These are phyloP conservation scores for Ogataea glucozyma DNA, from an alignment of 805 yeast genomes.

Conservation along the genomic window DNA sequence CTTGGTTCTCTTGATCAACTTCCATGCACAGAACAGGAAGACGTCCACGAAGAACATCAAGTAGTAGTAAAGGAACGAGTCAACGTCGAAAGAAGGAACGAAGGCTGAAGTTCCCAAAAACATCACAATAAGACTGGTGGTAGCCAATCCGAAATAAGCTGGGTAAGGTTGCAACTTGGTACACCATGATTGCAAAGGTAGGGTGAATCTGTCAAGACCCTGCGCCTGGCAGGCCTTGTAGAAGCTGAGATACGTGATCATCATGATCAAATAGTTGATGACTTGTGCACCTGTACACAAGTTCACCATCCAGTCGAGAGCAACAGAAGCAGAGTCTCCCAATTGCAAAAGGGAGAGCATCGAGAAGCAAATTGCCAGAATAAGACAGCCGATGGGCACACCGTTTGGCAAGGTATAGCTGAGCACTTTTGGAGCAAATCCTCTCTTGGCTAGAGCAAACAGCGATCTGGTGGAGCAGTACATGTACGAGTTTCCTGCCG, in stretches of 20 bases:
- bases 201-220: slow-evolving; percentile 43
- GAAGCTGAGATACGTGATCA: slow-evolving; percentile 60
- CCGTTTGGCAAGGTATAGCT: slow-evolving; percentile 63
- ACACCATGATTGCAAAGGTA: slow-evolving; percentile 53
- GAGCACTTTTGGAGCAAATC: slow-evolving; percentile 72
- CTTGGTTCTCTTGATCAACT: slow-evolving; percentile 41
- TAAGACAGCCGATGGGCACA: slow-evolving; percentile 42
- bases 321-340: slow-evolving; percentile 31
- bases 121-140: slow-evolving; percentile 39
- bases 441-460: slow-evolving; percentile 68
- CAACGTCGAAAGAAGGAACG: slow-evolving; percentile 38
- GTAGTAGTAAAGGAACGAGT: slow-evolving; percentile 46
- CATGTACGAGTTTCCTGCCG: slow-evolving; percentile 82
- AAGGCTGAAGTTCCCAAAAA: slow-evolving; percentile 43
- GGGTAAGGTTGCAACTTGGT: slow-evolving; percentile 41
- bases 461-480: slow-evolving; percentile 69
- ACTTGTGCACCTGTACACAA: slow-evolving; percentile 34
- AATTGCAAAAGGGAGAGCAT: slow-evolving; percentile 39
- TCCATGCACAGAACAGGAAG: slow-evolving; percentile 37
- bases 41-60: slow-evolving; percentile 44
- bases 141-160: slow-evolving; percentile 29
- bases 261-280: slow-evolving; percentile 33
- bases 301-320: slow-evolving; percentile 36
- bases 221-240: slow-evolving; percentile 63
- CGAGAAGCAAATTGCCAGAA: slow-evolving; percentile 34